Base-by-base conservation (phyloP, 768 basidiomycete genomes). In the Leccinum truebloodii region DNA sequence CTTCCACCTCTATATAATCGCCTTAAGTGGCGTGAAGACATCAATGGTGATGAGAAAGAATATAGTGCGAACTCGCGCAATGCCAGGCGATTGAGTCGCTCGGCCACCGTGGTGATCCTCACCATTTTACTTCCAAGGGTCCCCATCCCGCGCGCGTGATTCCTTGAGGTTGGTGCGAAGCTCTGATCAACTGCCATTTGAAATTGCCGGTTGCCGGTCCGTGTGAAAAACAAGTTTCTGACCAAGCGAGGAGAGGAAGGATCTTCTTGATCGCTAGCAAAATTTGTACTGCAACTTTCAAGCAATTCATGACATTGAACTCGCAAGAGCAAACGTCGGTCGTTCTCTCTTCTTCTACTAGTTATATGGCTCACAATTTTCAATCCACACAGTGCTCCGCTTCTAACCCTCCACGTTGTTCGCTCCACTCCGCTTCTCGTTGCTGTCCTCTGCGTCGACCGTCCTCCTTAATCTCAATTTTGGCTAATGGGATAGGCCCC, bases 371-470 rank as follows among this genome's bases (percentile, higher is more conserved):
- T 71, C 34, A 65, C 57, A 16, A 8, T 44, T 4, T 39, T 41
- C 16, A 22, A 46, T 39, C 20, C 9, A 34, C 48, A 6, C 61
- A 77, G 74, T 66, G 61, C 62, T 56, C 60, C 44, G 53, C 64
- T 65, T 62, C 64, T 78, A 72, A 74, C 71, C 67, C 57, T 56
- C 80, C 79, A 75, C 76, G 80, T 85, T 81, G 79, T 83, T 59
- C 52, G 14, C 76, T 82, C 86, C 74, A 80, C 78, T 73, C 88
- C 87, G 66, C 82, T 85, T 78, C 82, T 75, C 61, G 80, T 78
- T 74, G 69, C 77, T 74, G 78, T 86, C 66, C 76, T 86, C 72
- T 86, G 86, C 83, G 85, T 84, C 56, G 89, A 92, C 81, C 79
- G 86, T 65, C 90, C 90, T 71, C 90, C 90, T 82, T 92, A 88